Conservation (phyloP, 495 filamentous ascomycete species). For the Aspergillus conjunctus region DNA sequence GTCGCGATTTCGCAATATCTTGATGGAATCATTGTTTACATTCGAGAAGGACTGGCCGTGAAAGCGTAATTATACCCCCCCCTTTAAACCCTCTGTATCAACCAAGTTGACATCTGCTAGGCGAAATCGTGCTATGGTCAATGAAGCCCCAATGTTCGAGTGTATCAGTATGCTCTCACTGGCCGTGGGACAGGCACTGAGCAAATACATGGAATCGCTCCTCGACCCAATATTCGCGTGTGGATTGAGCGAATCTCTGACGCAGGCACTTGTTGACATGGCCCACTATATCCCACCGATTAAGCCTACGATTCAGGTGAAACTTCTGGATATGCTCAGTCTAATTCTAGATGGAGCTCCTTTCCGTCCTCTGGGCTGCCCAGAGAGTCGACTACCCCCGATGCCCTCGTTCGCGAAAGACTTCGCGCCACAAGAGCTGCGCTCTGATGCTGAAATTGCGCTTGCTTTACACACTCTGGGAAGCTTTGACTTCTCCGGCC, state of each 20-base stretch:
- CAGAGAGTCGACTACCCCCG: slow-evolving; percentile 63
- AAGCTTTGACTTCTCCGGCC: slow-evolving; percentile 93
- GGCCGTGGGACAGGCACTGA: slow-evolving; percentile 92
- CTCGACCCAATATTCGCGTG: slow-evolving; percentile 97
- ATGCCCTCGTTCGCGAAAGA: slow-evolving; percentile 84
- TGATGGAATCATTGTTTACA: slow-evolving; percentile 87
- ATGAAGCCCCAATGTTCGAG: slow-evolving; percentile 92
- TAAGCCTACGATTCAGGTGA: slow-evolving; percentile 88
- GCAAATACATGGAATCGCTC: slow-evolving; percentile 95
- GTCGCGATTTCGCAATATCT: slow-evolving; percentile 93
- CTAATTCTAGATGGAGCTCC: slow-evolving; percentile 88
- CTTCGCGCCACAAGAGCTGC: slow-evolving; percentile 65
- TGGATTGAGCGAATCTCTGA: slow-evolving; percentile 86
- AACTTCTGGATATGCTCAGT: slow-evolving; percentile 91
- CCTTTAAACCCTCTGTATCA: background rate
- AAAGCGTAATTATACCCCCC: slow-evolving; percentile 60
- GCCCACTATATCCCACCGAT: slow-evolving; percentile 97
- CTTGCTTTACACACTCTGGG: slow-evolving; percentile 90
- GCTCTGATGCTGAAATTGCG: slow-evolving; percentile 85
- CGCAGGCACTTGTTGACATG: slow-evolving; percentile 95
- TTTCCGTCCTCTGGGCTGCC: slow-evolving; percentile 89
- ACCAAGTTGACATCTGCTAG: slow-evolving; percentile 39
- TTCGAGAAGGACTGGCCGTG: slow-evolving; percentile 83
- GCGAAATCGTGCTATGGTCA: slow-evolving; percentile 67
- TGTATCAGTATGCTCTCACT: slow-evolving; percentile 96